Conservation (phyloP, 2,329 filamentous ascomycete species). For the Cordyceps cateniannulata region DNA sequence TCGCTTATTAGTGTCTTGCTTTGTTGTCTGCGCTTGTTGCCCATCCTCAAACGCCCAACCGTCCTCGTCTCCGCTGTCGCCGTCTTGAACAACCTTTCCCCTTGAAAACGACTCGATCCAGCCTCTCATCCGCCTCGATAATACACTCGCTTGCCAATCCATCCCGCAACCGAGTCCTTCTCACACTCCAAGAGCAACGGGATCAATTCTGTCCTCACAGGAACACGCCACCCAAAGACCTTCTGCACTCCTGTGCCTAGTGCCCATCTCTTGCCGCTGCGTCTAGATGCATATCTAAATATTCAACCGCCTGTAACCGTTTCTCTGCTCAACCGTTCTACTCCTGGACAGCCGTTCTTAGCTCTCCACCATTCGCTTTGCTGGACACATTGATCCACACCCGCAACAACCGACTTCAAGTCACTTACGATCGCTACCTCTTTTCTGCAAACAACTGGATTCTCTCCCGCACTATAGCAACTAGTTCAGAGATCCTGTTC, state of each 20-base stretch:
- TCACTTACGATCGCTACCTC: constrained; percentile 32
- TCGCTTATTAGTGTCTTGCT: constrained; percentile 54
- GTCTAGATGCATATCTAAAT: constrained; percentile 11
- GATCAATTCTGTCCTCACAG: neutral
- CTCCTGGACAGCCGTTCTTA: neutral
- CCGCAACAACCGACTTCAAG: constrained; percentile 13
- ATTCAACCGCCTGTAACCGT: neutral
- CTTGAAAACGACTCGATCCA: neutral
- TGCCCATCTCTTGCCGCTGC: neutral
- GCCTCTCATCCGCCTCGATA: neutral
- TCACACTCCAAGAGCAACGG: neutral
- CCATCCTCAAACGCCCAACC: constrained; percentile 20
- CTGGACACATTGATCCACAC: neutral
- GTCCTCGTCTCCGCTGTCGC: constrained; percentile 6
- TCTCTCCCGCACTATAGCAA: neutral
- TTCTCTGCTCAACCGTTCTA: neutral
- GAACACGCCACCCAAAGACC: neutral
- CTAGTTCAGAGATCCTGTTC: neutral
- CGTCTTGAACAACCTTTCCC: constrained; percentile 5
- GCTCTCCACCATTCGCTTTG: constrained; percentile 6
- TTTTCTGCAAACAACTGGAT: constrained; percentile 12
- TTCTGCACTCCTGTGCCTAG: neutral
- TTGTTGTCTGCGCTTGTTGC: constrained; percentile 38
- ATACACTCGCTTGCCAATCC: neutral
- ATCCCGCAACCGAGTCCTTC: neutral